phyloP scores from a whole-genome alignment of 75 land plant genomes.

The Adiantum capillusveneris region DNA sequence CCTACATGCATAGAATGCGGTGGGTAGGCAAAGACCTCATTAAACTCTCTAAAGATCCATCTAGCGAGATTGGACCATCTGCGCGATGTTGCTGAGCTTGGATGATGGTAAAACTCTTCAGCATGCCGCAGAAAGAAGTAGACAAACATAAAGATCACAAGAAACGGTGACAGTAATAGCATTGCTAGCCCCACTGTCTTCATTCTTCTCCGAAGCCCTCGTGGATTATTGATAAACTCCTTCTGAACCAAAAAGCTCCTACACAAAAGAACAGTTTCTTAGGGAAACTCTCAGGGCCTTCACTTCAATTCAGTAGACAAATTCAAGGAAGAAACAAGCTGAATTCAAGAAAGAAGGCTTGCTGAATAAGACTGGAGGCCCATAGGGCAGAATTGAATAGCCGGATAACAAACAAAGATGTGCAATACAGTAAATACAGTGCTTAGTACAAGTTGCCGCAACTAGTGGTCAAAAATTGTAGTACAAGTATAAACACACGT shows the following conservation, averaged over 20 bases:
- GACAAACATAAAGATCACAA: conserved; percentile 82
- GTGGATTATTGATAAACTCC: conserved; percentile 72
- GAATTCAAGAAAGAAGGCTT: too few relatives aligned
- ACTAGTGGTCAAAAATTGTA: too few relatives aligned
- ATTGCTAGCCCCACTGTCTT: conserved; percentile 60
- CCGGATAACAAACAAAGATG: too few relatives aligned
- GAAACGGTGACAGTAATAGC: conserved; percentile 83
- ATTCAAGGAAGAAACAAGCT: too few relatives aligned
- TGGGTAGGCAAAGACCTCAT: conserved; percentile 94
- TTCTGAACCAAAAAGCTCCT: conserved; percentile 69
- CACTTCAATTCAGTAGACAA: too few relatives aligned
- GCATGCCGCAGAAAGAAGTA: conserved; percentile 88
- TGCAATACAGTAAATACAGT: too few relatives aligned
- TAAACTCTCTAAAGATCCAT: conserved; percentile 96
- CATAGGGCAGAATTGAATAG: too few relatives aligned
- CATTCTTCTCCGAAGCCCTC: conserved; percentile 59
- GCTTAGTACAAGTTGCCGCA: too few relatives aligned
- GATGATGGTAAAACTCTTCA: conserved; percentile 93
- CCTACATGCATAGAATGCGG: too few relatives aligned
- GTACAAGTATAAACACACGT: too few relatives aligned
- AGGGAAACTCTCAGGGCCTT: too few relatives aligned
- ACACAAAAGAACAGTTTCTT: conserved; percentile 17
- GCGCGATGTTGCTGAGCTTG: conserved; percentile 75
- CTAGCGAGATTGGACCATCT: conserved; percentile 96
- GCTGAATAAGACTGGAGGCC: too few relatives aligned